Percentiles rank a stretch among this genome's conserved stretches.
Conservation (phyloP, 306 rosid genomes). For the Fragaria ananassa region DNA sequence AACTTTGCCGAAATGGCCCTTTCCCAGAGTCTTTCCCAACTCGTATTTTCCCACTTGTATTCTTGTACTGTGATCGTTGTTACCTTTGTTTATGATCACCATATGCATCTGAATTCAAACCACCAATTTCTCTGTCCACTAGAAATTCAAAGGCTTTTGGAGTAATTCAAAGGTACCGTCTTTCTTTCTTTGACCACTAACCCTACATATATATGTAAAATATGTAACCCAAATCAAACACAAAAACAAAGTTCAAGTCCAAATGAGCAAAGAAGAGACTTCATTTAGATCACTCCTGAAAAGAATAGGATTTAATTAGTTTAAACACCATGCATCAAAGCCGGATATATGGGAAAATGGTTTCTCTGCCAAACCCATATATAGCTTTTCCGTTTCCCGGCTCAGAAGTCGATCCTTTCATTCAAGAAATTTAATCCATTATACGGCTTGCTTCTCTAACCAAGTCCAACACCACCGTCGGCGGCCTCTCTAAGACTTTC, state of each 20-base stretch:
- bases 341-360: no score
- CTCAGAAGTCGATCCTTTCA: conserved; percentile 28
- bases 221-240: neutral
- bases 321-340: neutral
- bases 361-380: conserved; percentile 1
- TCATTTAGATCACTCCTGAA: neutral
- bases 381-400: conserved; percentile 25
- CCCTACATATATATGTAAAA: neutral
- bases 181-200: no score
- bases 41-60: conserved; percentile 67
- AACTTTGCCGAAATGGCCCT: conserved; percentile 83
- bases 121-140: no score
- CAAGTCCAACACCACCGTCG: conserved; percentile 39
- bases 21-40: conserved; percentile 72
- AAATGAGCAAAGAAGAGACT: neutral
- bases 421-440: conserved; percentile 33
- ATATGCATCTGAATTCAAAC: conserved; percentile 7
- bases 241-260: neutral
- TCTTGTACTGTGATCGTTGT: neutral
- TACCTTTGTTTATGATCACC: conserved; percentile 29
- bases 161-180: neutral
- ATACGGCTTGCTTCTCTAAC: conserved; percentile 59
- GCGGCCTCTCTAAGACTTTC: conserved; percentile 81
- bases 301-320: neutral
- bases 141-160: no score